Evolutionary conservation across 2,329 filamentous ascomycete species (phyloP), one percentile per base, ranked within the genome.

Genomic region (Pseudogymnoascus sp.): DNA sequence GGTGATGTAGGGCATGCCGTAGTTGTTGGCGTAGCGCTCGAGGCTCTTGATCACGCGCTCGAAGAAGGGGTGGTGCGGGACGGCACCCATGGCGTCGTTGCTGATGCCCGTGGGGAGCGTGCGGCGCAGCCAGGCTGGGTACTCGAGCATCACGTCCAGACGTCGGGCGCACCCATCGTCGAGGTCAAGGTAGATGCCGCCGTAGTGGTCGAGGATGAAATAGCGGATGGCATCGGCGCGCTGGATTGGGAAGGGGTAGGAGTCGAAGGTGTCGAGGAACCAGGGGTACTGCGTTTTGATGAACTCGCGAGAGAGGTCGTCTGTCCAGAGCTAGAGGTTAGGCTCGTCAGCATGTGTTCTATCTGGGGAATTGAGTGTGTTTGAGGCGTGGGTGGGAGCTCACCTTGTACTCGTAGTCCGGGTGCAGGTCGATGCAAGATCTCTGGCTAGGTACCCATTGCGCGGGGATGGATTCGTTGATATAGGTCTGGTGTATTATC

Each of bases 141-240:
- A 90, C 58, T 79, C 78, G 61, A 88, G 82, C 12, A 89, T 79
- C 60, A 86, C 85, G 68, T 89, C 87, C 9, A 73, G 69, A 25
- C 65, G 65, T 12, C 71, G 65, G 30, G 69, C 69, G 63, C 71
- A 73, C 11, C 70, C 70, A 60, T 72, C 70, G 72, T 94, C 89
- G 57, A 93, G 75, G 69, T 94, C 89, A 66, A 93, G 85, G 73
- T 93, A 93, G 61, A 91, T 85, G 39, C 90, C 90, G 61, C 90
- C 90, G 70, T 84, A 92, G 73, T 90, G 83, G 60, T 85, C 80
- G 32, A 94, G 79, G 18, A 91, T 79, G 70, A 93, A 92, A 75
- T 93, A 93, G 58, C 89, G 82, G 67, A 93, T 88, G 4, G 88
- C 79, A 70, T 93, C 89, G 61, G 89, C 87, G 63, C 88, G 83